phyloP scores from a whole-genome alignment of 2,329 filamentous ascomycete species.

The Rosellinia necatrix region DNA sequence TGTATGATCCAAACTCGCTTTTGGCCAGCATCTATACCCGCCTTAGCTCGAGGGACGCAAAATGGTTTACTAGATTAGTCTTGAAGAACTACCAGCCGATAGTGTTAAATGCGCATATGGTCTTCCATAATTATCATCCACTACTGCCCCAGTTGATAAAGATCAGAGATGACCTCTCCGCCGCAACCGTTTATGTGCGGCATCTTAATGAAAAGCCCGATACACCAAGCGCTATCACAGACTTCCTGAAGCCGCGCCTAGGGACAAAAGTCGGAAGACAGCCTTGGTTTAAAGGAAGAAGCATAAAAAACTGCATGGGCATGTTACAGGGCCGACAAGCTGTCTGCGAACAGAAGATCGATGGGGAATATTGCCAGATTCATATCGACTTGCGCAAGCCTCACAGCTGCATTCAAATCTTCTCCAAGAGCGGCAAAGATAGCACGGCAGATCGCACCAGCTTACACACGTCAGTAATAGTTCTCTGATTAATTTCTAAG shows the following conservation, averaged over 20 bases:
- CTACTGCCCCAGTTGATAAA: constrained; percentile 71
- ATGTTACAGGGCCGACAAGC: constrained; percentile 65
- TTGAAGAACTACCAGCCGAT: constrained; percentile 77
- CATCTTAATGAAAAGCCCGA: constrained; percentile 31
- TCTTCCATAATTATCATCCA: constrained; percentile 68
- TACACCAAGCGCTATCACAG: constrained; percentile 35
- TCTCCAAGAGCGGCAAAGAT: constrained; percentile 91
- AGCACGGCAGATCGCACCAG: constrained; percentile 72
- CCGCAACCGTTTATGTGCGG: constrained; percentile 61
- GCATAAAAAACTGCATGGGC: constrained; percentile 74
- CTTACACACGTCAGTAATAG: constrained; percentile 57
- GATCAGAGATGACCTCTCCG: constrained; percentile 70
- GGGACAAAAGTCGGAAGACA: constrained; percentile 69
- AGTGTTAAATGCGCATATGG: constrained; percentile 58
- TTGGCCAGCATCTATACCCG: constrained; percentile 63
- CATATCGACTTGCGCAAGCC: constrained; percentile 71
- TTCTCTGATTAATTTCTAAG: neutral
- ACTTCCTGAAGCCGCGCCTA: constrained; percentile 54
- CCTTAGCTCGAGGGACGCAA: constrained; percentile 71
- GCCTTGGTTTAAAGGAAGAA: constrained; percentile 67
- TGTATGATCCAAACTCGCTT: constrained; percentile 47
- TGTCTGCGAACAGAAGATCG: constrained; percentile 81
- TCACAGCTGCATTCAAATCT: constrained; percentile 70
- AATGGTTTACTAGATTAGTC: constrained; percentile 84
- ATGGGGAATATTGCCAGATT: constrained; percentile 89